phyloP scores from a whole-genome alignment of 371 early-diverging fungal species.

The Mortierella sp. region DNA sequence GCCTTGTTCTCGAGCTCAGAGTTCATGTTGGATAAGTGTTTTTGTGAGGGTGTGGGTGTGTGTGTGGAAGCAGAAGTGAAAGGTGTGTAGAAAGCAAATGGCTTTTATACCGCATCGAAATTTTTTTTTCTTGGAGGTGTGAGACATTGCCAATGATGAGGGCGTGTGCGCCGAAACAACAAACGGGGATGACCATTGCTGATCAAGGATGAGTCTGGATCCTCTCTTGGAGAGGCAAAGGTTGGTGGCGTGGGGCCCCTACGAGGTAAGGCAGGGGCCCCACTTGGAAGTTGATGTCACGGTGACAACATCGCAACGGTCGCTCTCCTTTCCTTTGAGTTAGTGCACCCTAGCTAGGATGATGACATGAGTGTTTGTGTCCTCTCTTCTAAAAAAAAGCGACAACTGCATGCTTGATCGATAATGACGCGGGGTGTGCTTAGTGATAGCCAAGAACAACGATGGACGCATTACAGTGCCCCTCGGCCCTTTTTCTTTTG shows the following conservation, averaged over 20 bases:
- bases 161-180: not conserved
- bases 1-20: conserved; percentile 44
- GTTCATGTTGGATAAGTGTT: conserved; percentile 28
- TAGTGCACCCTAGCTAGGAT: too few relatives aligned
- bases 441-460: too few relatives aligned
- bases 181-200: not conserved
- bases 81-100: not conserved
- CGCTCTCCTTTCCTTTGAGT: not conserved
- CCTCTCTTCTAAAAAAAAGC: too few relatives aligned
- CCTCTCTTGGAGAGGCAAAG: not conserved
- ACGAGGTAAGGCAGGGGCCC: not conserved
- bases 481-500: not conserved
- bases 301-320: not conserved
- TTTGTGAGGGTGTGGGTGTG: not conserved
- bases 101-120: too few relatives aligned
- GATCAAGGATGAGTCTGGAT: not conserved
- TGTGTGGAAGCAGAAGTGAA: not conserved
- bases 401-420: too few relatives aligned
- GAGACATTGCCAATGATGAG: not conserved
- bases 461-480: too few relatives aligned
- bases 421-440: too few relatives aligned
- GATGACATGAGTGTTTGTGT: too few relatives aligned
- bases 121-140: not conserved
- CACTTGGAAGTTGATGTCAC: not conserved
- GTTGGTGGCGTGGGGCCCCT: not conserved